Percentiles rank a stretch among this genome's conserved stretches.
These are phyloP conservation scores for Tetrahymena malaccensis DNA, from an alignment of 73 alveolate genomes.

Conservation along the genomic window DNA sequence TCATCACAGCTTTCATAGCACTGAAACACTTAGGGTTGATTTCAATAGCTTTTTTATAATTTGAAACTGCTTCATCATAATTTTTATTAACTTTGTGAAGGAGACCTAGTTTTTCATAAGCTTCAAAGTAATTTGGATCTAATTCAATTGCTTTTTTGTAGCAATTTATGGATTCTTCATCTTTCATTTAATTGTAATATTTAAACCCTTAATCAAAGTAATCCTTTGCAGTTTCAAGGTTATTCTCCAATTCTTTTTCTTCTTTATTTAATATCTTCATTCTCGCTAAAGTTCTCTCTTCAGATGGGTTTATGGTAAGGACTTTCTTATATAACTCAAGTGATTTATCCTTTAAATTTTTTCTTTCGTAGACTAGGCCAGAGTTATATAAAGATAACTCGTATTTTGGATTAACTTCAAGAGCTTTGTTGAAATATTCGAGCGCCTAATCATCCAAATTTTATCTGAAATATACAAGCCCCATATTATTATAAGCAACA, in stretches of 20 bases:
- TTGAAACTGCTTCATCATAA: too few species aligned
- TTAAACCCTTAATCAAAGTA: not conserved
- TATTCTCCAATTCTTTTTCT: not conserved
- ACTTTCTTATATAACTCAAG: not conserved
- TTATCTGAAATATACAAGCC: not conserved
- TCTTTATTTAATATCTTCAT: too few species aligned
- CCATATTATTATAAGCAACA: not conserved
- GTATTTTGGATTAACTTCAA: not conserved
- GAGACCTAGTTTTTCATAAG: not conserved
- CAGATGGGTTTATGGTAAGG: not conserved
- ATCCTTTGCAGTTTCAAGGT: not conserved
- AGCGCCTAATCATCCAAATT: not conserved
- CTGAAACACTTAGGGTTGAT: not conserved
- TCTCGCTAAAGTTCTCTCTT: not conserved
- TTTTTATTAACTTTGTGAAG: too few species aligned
- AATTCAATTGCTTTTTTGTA: not conserved
- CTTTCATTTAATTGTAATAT: not conserved
- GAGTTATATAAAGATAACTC: not conserved
- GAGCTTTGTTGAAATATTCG: not conserved
- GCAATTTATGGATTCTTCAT: not conserved
- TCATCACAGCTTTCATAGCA: not conserved
- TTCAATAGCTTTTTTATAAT: not conserved
- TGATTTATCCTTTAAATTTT: not conserved
- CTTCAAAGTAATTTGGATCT: not conserved
- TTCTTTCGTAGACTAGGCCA: not conserved